These are phyloP conservation scores for Debaryomycetaceae sp. DNA, from an alignment of 1,139 yeast species.

Conservation along the genomic window DNA sequence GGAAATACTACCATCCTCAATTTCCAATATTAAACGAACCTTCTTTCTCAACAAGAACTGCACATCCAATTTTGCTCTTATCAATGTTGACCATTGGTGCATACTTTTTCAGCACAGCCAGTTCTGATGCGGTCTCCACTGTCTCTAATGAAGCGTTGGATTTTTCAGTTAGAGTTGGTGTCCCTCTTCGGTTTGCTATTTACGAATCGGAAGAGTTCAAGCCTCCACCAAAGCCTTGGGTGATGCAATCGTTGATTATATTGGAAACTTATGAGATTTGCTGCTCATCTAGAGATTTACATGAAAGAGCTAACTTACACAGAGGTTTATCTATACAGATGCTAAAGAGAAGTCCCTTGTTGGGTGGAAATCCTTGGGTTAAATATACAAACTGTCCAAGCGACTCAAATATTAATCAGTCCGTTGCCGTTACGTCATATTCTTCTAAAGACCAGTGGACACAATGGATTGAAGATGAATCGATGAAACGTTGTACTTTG, in stretches of 20 bases:
- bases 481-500: slow-evolving; percentile 17
- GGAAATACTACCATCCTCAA: slow-evolving; percentile 53
- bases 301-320: slow-evolving; percentile 64
- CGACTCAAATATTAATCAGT: too few species aligned
- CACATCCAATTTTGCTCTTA: slow-evolving; percentile 47
- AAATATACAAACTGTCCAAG: too few species aligned
- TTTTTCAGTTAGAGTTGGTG: slow-evolving; percentile 39
- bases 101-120: slow-evolving; percentile 1
- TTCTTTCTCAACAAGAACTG: slow-evolving; percentile 46
- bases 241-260: slow-evolving; percentile 53
- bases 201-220: slow-evolving; percentile 49
- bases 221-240: slow-evolving; percentile 51
- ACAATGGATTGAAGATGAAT: slow-evolving; percentile 20
- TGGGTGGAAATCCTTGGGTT: slow-evolving; percentile 61
- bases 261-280: slow-evolving; percentile 55
- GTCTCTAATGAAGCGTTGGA: slow-evolving; percentile 8
- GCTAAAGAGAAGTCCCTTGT: slow-evolving; percentile 57
- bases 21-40: slow-evolving; percentile 55
- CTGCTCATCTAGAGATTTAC: slow-evolving; percentile 41
- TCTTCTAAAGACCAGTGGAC: too few species aligned
- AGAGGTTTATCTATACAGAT: slow-evolving; percentile 67
- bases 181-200: slow-evolving; percentile 54
- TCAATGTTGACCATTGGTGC: slow-evolving; percentile 54
- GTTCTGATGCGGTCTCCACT: background rate
- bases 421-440: too few species aligned